A percentile compares a stretch with the other conserved stretches of the same genome.
Conservation (phyloP, 192 early-diverging fungal species). For the Umbelopsis vinacea region DNA sequence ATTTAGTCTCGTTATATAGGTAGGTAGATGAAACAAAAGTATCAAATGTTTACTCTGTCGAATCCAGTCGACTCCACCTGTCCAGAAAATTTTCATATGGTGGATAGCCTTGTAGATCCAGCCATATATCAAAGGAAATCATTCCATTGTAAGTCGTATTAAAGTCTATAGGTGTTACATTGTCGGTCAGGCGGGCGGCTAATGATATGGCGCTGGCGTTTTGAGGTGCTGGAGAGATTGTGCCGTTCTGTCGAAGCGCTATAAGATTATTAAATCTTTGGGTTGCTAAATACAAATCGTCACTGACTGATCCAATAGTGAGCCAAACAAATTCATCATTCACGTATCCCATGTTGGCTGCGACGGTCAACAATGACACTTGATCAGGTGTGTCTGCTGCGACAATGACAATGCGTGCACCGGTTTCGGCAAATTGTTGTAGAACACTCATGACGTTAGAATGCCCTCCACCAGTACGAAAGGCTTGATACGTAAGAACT, state of each 20-base stretch:
- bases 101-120: slow-evolving; percentile 46
- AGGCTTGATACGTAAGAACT: slow-evolving; percentile 43
- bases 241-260: slow-evolving; percentile 19
- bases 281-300: slow-evolving; percentile 7
- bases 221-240: slow-evolving; percentile 1
- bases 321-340: slow-evolving; percentile 36
- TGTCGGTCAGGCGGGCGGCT: slow-evolving; percentile 24
- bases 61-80: slow-evolving; percentile 48
- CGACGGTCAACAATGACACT: slow-evolving; percentile 38
- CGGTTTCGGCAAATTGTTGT: slow-evolving; percentile 38
- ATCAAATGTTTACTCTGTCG: slow-evolving; percentile 35
- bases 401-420: slow-evolving; percentile 43
- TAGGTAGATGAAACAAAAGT: not conserved
- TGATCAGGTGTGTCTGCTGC: slow-evolving; percentile 43
- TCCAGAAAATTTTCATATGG: slow-evolving; percentile 53
- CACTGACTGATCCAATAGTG: not conserved
- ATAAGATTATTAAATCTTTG: slow-evolving; percentile 30
- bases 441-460: slow-evolving; percentile 41
- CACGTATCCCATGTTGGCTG: slow-evolving; percentile 45
- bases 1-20: no score
- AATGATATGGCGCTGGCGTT: slow-evolving; percentile 30
- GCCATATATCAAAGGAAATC: slow-evolving; percentile 47
- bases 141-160: slow-evolving; percentile 44
- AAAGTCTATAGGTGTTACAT: slow-evolving; percentile 38
- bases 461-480: slow-evolving; percentile 40